Evolutionary conservation across 352 stramenopile species (phyloP).

Genomic region (Phytophthora palmivora): DNA sequence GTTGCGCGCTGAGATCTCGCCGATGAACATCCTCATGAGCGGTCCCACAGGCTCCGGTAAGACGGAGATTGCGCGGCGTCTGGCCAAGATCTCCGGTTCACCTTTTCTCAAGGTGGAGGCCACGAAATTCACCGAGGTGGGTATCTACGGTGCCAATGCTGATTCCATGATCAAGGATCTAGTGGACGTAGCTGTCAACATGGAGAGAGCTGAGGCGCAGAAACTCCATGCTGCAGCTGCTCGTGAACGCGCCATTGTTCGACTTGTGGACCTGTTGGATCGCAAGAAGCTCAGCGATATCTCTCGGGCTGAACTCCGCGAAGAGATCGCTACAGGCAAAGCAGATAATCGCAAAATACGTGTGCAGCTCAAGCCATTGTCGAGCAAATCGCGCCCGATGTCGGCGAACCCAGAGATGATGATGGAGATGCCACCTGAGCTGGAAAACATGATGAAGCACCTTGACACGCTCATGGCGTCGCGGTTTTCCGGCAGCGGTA

Average conservation of each 20-base stretch:
- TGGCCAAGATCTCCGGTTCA: slow-evolving; percentile 97
- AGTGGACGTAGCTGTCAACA: slow-evolving; percentile 95
- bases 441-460: slow-evolving; percentile 87
- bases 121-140: slow-evolving; percentile 99
- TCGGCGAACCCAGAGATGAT: slow-evolving; percentile 59
- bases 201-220: slow-evolving; percentile 78
- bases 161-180: slow-evolving; percentile 99
- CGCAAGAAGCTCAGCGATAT: slow-evolving; percentile 53
- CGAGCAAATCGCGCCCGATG: slow-evolving; percentile 38
- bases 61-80: slow-evolving; percentile 98
- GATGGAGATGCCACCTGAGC: slow-evolving; percentile 86
- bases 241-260: slow-evolving; percentile 90
- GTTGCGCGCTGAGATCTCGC: slow-evolving; percentile 91
- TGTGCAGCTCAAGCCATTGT: slow-evolving; percentile 57
- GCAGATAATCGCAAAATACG: slow-evolving; percentile 62
- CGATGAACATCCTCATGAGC: slow-evolving; percentile 99
- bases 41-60: slow-evolving; percentile 98
- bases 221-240: slow-evolving; percentile 92
- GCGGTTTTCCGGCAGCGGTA: slow-evolving; percentile 26
- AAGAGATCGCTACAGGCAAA: slow-evolving; percentile 65
- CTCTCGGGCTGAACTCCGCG: slow-evolving; percentile 54
- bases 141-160: slow-evolving; percentile 98
- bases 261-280: slow-evolving; percentile 81
- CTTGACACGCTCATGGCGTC: slow-evolving; percentile 73
- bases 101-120: slow-evolving; percentile 99